These are phyloP conservation scores for Phytomonas sp. DNA, from an alignment of 208 protist species.

Conservation along the genomic window DNA sequence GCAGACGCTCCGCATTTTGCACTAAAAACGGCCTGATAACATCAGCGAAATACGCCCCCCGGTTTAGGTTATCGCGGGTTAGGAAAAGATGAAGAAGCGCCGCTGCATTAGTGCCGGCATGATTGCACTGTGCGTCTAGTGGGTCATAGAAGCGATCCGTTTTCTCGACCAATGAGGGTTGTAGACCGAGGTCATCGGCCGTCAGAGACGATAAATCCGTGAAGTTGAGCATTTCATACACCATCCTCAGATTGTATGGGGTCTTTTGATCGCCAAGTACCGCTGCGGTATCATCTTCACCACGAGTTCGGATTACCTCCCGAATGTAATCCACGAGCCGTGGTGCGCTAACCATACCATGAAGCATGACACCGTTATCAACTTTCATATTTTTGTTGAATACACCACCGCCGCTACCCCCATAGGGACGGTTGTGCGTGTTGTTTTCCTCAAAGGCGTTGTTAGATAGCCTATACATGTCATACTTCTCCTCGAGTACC, in stretches of 20 bases:
- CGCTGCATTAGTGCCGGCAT: constrained; percentile 70
- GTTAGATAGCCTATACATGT: constrained; percentile 90
- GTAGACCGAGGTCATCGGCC: constrained; percentile 92
- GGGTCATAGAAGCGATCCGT: constrained; percentile 88
- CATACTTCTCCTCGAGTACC: constrained; percentile 90
- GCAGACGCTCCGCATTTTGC: constrained; percentile 68
- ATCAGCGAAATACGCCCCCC: constrained; percentile 93
- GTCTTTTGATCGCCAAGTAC: constrained; percentile 12
- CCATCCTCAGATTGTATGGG: constrained; percentile 36
- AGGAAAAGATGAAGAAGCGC: constrained; percentile 95
- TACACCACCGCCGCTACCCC: constrained; percentile 66
- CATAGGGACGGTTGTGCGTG: constrained; percentile 48
- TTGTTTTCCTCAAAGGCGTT: constrained; percentile 49
- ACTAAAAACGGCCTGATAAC: constrained; percentile 75
- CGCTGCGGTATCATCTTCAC: constrained; percentile 8
- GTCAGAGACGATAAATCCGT: constrained; percentile 59
- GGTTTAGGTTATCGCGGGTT: constrained; percentile 91
- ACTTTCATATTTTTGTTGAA: constrained; percentile 88
- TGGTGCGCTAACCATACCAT: constrained; percentile 81
- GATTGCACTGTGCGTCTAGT: constrained; percentile 95
- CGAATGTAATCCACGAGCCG: constrained; percentile 90
- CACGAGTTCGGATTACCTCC: constrained; percentile 43
- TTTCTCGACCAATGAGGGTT: constrained; percentile 35
- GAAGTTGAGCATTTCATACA: constrained; percentile 65
- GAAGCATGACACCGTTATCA: constrained; percentile 88